phyloP scores from a whole-genome alignment of 495 filamentous ascomycete genomes.

The Pseudevernia furfuracea region DNA sequence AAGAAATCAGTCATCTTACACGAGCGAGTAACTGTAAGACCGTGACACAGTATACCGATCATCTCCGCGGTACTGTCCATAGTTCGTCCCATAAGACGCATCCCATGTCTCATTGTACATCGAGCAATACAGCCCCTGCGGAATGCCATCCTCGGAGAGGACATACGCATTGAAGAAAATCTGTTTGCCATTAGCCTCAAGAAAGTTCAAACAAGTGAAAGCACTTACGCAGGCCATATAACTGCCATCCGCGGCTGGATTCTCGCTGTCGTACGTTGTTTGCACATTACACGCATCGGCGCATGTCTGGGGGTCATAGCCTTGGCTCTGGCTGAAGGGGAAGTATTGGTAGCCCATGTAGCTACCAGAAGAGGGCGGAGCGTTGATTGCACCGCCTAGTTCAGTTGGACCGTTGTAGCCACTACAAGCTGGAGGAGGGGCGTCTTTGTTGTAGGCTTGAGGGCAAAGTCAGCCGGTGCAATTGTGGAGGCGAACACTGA shows the following conservation, averaged over 20 bases:
- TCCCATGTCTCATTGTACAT: slow-evolving; percentile 25
- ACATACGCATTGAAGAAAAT: slow-evolving; percentile 43
- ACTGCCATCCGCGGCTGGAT: slow-evolving; percentile 26
- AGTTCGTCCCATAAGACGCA: slow-evolving; percentile 22
- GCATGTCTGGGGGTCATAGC: slow-evolving; percentile 35
- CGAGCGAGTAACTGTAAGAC: slow-evolving; percentile 14
- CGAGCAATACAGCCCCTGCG: slow-evolving; percentile 26
- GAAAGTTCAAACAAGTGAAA: not conserved
- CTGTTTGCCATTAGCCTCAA: slow-evolving; percentile 6
- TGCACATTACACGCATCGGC: slow-evolving; percentile 36
- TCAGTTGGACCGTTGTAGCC: slow-evolving; percentile 28
- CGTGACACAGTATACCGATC: slow-evolving; percentile 10
- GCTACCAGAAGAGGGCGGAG: slow-evolving; percentile 29
- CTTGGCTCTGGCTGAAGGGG: slow-evolving; percentile 27
- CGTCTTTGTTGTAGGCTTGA: slow-evolving; percentile 31
- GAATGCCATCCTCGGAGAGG: slow-evolving; percentile 33
- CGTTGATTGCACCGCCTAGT: slow-evolving; percentile 37
- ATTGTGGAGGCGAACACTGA: not conserved
- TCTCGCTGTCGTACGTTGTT: slow-evolving; percentile 33
- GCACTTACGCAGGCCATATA: slow-evolving; percentile 21
- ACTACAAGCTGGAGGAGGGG: slow-evolving; percentile 28
- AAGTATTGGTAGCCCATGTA: slow-evolving; percentile 40
- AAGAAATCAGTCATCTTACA: not conserved
- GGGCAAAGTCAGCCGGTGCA: not conserved
- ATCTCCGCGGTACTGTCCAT: slow-evolving; percentile 17